Evolutionary conservation across 2,329 filamentous ascomycete species (phyloP), one percentile per base, ranked within the genome.

Genomic region (Beauveria rudraprayagi): DNA sequence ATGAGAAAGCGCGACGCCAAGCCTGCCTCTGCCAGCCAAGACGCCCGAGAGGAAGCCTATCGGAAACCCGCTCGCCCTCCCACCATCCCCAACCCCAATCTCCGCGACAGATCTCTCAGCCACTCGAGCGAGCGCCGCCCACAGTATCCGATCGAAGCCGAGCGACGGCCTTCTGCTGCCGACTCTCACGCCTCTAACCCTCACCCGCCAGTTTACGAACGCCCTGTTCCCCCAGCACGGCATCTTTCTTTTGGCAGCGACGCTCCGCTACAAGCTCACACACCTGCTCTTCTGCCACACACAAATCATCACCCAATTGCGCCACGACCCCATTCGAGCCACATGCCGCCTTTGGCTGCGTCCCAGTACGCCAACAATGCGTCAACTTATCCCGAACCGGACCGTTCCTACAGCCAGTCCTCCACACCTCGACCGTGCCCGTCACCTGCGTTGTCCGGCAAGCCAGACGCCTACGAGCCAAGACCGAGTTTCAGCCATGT

Each of bases 1-100:
- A 95, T 96, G 90, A 87, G 92, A 74, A 88, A 91, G 70, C 86
- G 91, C 43, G 89, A 91, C 63, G 83, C 83, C 63, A 92, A 93
- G 76, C 76, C 80, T 11, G 78, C 77, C 54, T 75, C 76, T 50
- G 77, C 78, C 53, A 79, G 78, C 56, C 76, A 78, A 5, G 88
- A 87, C 70, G 86, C 90, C n/a, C 82, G 90, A n/a, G 82, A 84
- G 7, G 87, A 83, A 63, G 57, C 68, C 17, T 71, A 74, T 22
- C 70, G 72, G 61, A 71, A 74, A 44, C 74, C 71, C 4, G 74
- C 73, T 3, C 74, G 74, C 1, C 72, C 70, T 19, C 58, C 51
- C n/a, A 48, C n/a, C 44, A 37, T n/a, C 26, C 22, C 24, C 11
- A 71, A 74, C 17, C 66, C 71, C 47, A 66, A 65, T 54, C 63